Conservation (phyloP, 345 rosid species). For the Geranium rotundifolium region DNA sequence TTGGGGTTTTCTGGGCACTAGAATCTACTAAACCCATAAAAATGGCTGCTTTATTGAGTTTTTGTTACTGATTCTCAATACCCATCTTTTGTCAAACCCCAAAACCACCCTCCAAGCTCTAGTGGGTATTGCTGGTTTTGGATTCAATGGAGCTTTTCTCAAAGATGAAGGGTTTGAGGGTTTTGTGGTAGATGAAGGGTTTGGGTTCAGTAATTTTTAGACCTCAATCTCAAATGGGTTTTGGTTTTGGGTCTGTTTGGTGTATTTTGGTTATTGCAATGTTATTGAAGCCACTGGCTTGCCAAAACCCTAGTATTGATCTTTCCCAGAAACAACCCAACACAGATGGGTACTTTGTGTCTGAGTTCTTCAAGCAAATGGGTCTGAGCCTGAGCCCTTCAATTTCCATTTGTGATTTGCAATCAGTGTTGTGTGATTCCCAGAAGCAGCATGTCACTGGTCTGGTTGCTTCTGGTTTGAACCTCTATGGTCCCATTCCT, state of each 20-base stretch:
- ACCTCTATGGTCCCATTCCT: slow-evolving; percentile 69
- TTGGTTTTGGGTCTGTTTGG: slow-evolving; percentile 25
- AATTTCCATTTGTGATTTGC: slow-evolving; percentile 60
- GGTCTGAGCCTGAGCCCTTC: slow-evolving; percentile 5
- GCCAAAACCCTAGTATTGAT: slow-evolving; percentile 13
- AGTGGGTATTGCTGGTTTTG: slow-evolving; percentile 2
- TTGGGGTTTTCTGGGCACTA: background rate
- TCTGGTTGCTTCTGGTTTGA: slow-evolving; percentile 43
- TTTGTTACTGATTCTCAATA: background rate
- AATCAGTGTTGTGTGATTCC: slow-evolving; percentile 56
- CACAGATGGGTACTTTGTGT: slow-evolving; percentile 69
- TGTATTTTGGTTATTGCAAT: slow-evolving; percentile 46
- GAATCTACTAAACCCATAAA: background rate
- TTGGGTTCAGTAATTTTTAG: slow-evolving; percentile 11
- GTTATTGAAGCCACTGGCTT: slow-evolving; percentile 36
- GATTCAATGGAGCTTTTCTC: slow-evolving; percentile 7
- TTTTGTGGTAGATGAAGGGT: background rate
- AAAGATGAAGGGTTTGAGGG: background rate
- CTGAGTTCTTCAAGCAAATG: slow-evolving; percentile 39
- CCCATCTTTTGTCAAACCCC: background rate
- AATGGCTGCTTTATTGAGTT: slow-evolving; percentile 6
- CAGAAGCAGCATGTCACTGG: slow-evolving; percentile 33
- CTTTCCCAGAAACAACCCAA: slow-evolving; percentile 41
- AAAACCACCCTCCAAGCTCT: background rate
- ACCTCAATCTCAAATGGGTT: slow-evolving; percentile 38